Evolutionary conservation across 1,284 basidiomycete genomes (phyloP).

Genomic region (Mycena sp.): DNA sequence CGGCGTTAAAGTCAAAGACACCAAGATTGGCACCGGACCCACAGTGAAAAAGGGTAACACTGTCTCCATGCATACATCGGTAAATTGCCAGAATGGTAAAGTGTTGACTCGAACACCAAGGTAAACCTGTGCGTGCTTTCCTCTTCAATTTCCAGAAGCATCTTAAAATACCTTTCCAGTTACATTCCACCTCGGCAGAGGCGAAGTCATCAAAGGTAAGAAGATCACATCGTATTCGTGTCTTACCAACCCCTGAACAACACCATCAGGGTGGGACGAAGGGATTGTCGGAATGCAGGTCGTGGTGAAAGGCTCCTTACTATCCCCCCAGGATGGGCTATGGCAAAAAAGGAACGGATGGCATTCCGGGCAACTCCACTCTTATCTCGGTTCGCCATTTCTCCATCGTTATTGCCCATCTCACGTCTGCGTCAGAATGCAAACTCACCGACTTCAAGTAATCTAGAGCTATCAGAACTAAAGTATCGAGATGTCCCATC

Average conservation of each 20-base stretch:
- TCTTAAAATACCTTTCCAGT: slow-evolving; percentile 51
- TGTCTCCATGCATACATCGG: slow-evolving; percentile 92
- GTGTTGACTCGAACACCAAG: slow-evolving; percentile 91
- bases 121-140: slow-evolving; percentile 73
- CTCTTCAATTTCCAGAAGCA: neutral
- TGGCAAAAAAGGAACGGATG: slow-evolving; percentile 61
- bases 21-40: slow-evolving; percentile 83
- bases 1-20: slow-evolving; percentile 84
- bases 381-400: slow-evolving; percentile 68
- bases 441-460: slow-evolving; percentile 78
- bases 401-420: neutral
- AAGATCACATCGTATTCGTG: slow-evolving; percentile 25
- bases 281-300: slow-evolving; percentile 93
- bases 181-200: slow-evolving; percentile 88
- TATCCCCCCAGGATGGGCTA: slow-evolving; percentile 80
- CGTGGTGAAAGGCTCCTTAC: slow-evolving; percentile 87
- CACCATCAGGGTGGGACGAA: slow-evolving; percentile 89
- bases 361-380: slow-evolving; percentile 76
- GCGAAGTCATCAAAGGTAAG: slow-evolving; percentile 90
- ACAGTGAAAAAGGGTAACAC: slow-evolving; percentile 88
- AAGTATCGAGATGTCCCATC: slow-evolving; percentile 23
- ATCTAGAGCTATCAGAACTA: slow-evolving; percentile 26
- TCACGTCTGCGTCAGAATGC: slow-evolving; percentile 61
- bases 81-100: slow-evolving; percentile 86
- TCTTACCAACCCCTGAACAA: no score